Percentiles rank a stretch among this genome's conserved stretches.
phyloP scores from a whole-genome alignment of 2,329 filamentous ascomycete species.

The Hypocreales sp. region DNA sequence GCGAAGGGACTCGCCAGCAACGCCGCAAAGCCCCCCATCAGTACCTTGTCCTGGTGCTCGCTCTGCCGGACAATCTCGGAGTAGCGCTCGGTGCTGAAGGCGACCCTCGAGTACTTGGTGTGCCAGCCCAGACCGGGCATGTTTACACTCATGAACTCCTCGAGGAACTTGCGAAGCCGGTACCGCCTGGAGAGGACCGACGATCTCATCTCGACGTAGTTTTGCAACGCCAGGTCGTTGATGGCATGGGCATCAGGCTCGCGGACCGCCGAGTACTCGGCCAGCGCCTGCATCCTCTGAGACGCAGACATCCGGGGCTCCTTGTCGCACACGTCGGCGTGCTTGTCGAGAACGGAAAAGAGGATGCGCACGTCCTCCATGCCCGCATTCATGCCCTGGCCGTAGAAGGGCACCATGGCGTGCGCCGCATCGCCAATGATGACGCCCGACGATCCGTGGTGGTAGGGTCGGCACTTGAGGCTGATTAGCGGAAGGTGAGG shows the following conservation, averaged over 20 bases:
- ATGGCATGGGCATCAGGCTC: constrained; percentile 74
- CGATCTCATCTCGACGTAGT: constrained; percentile 87
- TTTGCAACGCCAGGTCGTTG: constrained; percentile 79
- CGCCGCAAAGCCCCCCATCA: constrained; percentile 29
- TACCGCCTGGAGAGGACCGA: constrained; percentile 70
- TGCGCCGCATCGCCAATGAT: constrained; percentile 91
- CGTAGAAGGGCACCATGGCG: constrained; percentile 97
- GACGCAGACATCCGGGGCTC: constrained; percentile 29
- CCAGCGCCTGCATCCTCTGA: constrained; percentile 50
- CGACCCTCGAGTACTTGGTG: constrained; percentile 84
- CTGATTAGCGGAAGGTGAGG: constrained; percentile 86
- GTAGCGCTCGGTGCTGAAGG: constrained; percentile 87
- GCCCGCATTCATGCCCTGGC: constrained; percentile 94
- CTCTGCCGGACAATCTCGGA: constrained; percentile 62
- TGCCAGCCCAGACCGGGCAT: constrained; percentile 70
- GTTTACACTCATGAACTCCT: constrained; percentile 67
- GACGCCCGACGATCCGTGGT: constrained; percentile 60
- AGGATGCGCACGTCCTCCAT: constrained; percentile 86
- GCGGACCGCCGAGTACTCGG: constrained; percentile 60
- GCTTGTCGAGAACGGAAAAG: constrained; percentile 64
- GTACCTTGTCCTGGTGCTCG: constrained; percentile 48
- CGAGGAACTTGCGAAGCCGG: constrained; percentile 66
- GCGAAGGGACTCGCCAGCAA: constrained; percentile 17
- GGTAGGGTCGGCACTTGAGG: constrained; percentile 84
- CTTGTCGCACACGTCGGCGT: constrained; percentile 32